These are phyloP conservation scores for Endocarpon pusillum DNA, from an alignment of 495 filamentous ascomycete species.

Conservation along the genomic window DNA sequence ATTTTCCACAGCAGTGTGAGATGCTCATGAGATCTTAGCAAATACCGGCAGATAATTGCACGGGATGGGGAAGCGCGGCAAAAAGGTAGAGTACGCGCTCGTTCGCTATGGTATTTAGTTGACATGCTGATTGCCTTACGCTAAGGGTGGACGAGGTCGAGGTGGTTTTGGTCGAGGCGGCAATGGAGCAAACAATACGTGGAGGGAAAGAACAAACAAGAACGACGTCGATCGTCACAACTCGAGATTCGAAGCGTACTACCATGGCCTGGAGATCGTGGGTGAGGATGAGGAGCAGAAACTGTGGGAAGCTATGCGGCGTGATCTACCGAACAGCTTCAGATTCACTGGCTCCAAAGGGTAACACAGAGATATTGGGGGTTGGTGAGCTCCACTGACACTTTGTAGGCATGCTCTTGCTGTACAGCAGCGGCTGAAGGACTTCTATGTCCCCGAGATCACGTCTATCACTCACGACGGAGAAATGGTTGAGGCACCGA, in stretches of 20 bases:
- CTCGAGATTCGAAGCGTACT: conserved; percentile 56
- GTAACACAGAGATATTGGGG: conserved; percentile 22
- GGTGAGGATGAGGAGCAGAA: conserved; percentile 51
- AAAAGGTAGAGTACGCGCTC: no score
- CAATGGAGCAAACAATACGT: conserved; percentile 19
- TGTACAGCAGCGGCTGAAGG: conserved; percentile 67
- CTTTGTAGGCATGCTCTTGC: conserved; percentile 56
- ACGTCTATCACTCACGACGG: conserved; percentile 66
- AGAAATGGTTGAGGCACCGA: conserved; percentile 59
- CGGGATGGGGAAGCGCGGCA: no score
- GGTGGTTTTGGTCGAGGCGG: conserved; percentile 16
- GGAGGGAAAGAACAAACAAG: conserved; percentile 42
- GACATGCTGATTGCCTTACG: no score
- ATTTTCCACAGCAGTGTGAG: no score
- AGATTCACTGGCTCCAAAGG: conserved; percentile 86
- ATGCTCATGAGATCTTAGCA: no score
- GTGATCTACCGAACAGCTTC: conserved; percentile 89
- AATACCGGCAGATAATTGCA: no score
- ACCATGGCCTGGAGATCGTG: conserved; percentile 57
- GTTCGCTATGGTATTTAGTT: no score
- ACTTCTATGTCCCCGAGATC: conserved; percentile 82
- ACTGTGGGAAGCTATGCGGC: conserved; percentile 67
- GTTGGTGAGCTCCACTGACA: not conserved
- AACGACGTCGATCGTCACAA: conserved; percentile 32
- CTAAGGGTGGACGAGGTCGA: conserved; percentile 21